Base-by-base conservation (phyloP, 208 protist species). In the Trypanosoma boissoni region DNA sequence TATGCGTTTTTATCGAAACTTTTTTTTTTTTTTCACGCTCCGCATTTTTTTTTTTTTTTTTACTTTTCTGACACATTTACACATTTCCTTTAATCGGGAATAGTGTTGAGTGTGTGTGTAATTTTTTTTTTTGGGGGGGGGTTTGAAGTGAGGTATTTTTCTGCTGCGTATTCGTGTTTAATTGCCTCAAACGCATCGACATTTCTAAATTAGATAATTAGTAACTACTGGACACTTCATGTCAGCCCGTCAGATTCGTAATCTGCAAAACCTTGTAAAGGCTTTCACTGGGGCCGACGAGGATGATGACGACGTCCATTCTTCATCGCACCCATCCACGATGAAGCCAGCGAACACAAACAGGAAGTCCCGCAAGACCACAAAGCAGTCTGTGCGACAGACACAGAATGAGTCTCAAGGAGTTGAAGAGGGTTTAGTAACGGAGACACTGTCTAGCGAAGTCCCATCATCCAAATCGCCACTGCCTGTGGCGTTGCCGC, bases 181-280 rank as follows among this genome's bases (percentile, higher is more conserved):
- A n/a, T n/a, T n/a, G n/a, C n/a, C n/a, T n/a, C n/a, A n/a, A n/a
- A n/a, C n/a, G n/a, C n/a, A n/a, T n/a, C n/a, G n/a, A n/a, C n/a
- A n/a, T n/a, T n/a, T n/a, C n/a, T n/a, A n/a, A n/a, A n/a, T n/a
- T n/a, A n/a, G n/a, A n/a, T n/a, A n/a, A n/a, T n/a, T n/a, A n/a
- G n/a, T n/a, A n/a, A n/a, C n/a, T n/a, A n/a, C n/a, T n/a, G 50
- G 16, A 23, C 6, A 29, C 16, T 37, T 24, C 41, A 95, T 95
- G 88, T 95, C 88, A 28, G 75, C 70, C 23, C 76, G 85, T 12
- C 88, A 95, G 44, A 73, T 95, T 50, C 77, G 83, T 10, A 73
- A 85, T 1, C 58, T 95, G 59, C 77, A 92, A 63, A 73, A 85
- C 20, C 55, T 95, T 29, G 81, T 92, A 62, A 74, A 75, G 43